Evolutionary conservation across 495 filamentous ascomycete species (phyloP).

Genomic region (Lasiosphaeris hirsuta): DNA sequence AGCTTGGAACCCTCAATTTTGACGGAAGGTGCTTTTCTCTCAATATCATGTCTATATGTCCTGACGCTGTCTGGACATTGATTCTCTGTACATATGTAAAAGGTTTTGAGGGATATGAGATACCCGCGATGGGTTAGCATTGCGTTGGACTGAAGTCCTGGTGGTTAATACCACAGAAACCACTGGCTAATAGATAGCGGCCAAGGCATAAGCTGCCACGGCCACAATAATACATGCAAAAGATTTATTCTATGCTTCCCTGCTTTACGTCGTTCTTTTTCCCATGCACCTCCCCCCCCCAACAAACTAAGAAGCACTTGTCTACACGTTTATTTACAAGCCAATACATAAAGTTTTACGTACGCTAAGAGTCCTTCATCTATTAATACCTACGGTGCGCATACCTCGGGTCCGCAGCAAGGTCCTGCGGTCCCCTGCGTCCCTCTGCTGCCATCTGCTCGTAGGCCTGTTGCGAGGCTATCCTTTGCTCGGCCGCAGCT

Average conservation of each 20-base stretch:
- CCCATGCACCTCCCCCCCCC: neutral
- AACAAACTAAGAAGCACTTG: too few relatives aligned
- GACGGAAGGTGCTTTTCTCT: conserved; percentile 15
- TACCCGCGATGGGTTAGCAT: conserved; percentile 23
- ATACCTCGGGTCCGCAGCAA: too few relatives aligned
- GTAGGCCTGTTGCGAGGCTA: too few relatives aligned
- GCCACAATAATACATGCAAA: neutral
- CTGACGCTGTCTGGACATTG: conserved; percentile 17
- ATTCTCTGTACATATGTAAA: conserved; percentile 30
- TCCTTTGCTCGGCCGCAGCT: too few relatives aligned
- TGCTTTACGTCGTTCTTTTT: neutral
- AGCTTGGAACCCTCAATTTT: conserved; percentile 13
- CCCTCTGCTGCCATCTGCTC: too few relatives aligned
- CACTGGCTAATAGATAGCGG: neutral
- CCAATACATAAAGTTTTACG: too few relatives aligned
- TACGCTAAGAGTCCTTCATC: too few relatives aligned
- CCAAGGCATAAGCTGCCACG: neutral
- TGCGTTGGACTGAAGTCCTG: neutral
- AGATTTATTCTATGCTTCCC: neutral
- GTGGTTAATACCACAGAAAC: neutral
- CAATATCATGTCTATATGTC: conserved; percentile 25
- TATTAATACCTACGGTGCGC: too few relatives aligned
- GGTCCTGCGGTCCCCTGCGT: too few relatives aligned
- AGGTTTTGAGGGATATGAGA: conserved; percentile 21
- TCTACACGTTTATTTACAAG: too few relatives aligned